phyloP scores from a whole-genome alignment of 78 protist species.

The Dictyostelium firmibasis region DNA sequence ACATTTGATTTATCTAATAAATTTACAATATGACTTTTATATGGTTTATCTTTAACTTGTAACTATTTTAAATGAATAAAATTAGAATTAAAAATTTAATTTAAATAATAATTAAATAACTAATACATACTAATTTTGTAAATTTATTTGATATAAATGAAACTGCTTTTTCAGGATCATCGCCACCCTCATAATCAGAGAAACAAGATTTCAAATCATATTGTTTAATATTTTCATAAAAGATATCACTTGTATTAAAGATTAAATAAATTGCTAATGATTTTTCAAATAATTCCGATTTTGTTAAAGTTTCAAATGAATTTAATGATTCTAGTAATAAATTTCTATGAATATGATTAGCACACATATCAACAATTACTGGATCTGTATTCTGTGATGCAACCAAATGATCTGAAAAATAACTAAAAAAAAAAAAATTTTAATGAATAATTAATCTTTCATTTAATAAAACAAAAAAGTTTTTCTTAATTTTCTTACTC shows the following conservation, averaged over 20 bases:
- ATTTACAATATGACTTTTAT: slow-evolving; percentile 19
- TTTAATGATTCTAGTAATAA: slow-evolving; percentile 13
- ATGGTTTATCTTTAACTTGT: slow-evolving; percentile 29
- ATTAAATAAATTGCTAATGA: slow-evolving; percentile 4
- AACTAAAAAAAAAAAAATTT: background rate
- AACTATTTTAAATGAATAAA: background rate
- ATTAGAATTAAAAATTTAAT: no score
- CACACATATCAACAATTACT: background rate
- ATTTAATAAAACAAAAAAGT: no score
- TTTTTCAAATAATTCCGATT: slow-evolving; percentile 29
- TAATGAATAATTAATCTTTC: no score
- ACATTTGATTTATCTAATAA: slow-evolving; percentile 44
- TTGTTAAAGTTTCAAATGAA: slow-evolving; percentile 10
- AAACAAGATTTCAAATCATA: slow-evolving; percentile 37
- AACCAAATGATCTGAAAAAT: slow-evolving; percentile 1
- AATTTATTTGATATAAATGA: slow-evolving; percentile 33
- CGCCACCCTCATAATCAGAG: slow-evolving; percentile 20
- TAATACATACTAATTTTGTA: slow-evolving; percentile 25
- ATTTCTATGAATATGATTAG: slow-evolving; percentile 34
- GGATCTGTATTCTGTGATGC: background rate
- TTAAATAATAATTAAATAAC: background rate
- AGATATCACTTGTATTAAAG: slow-evolving; percentile 37
- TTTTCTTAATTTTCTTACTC: slow-evolving; percentile 28
- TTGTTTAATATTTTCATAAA: slow-evolving; percentile 8
- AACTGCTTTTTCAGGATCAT: slow-evolving; percentile 5